Base-by-base conservation (phyloP, 768 basidiomycete genomes). In the Lactarius psammicola region DNA sequence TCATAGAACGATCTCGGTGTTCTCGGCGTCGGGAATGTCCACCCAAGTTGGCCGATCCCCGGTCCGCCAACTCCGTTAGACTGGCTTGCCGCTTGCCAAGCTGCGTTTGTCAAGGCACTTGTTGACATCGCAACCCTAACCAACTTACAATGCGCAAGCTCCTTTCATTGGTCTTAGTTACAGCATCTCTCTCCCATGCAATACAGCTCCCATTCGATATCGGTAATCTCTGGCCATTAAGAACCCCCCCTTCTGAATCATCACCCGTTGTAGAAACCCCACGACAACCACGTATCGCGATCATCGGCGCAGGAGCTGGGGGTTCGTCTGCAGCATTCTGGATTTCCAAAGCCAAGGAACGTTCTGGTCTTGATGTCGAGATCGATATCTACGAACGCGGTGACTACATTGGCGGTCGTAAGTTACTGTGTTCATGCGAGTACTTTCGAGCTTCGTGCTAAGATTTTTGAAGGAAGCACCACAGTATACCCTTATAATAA, bases 301-400 rank as follows among this genome's bases (percentile, higher is more conserved):
- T 97, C 72, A 85, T 97, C 61, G 95, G 95, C 20, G 94, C 95
- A 0, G 95, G 95, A 31, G 94, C 95, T 17, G 92, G 81, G 11
- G 95, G 95, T 10, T 85, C 85, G 18, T 89, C 92, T 30, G 90
- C 94, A 26, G 93, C 87, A 2, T 91, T 85, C 72, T 91, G 94
- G 88, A 87, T 95, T 60, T 82, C 84, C 23, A 89, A 89, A 73
- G 90, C 89, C 31, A 87, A 88, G 70, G 82, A 90, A 69, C 80
- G 89, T 30, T 87, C 82, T 64, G 86, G 84, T 3, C 69, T 92
- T 38, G 81, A 89, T 63, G 80, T 92, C 3, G 86, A 90, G 59
- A 81, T 97, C 17, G 93, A 96, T 71, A 84, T 97, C 4, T 96
- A 90, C 74, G 95, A 98, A 68, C 83, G 82, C 69, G 82, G 81